Conservation (phyloP, 192 early-diverging fungal genomes). For the Coemansia sp. region DNA sequence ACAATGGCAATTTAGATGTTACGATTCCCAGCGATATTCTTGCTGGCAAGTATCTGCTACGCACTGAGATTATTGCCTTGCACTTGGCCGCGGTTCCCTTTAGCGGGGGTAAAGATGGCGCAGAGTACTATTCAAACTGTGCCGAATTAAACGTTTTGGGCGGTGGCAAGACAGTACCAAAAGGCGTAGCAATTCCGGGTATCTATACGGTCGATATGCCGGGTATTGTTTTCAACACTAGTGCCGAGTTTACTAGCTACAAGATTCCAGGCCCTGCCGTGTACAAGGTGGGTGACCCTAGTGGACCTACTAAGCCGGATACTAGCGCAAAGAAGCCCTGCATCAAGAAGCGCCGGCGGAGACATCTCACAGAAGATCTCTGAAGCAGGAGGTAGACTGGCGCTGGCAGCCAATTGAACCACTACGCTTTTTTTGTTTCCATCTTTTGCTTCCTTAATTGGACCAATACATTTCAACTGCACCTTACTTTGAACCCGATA, state of each 20-base stretch:
- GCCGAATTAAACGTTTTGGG: constrained; percentile 16
- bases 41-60: constrained; percentile 19
- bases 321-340: background rate
- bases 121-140: constrained; percentile 33
- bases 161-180: constrained; percentile 9
- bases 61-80: constrained; percentile 26
- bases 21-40: constrained; percentile 25
- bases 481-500: background rate
- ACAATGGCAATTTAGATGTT: constrained; percentile 20
- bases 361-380: background rate
- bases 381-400: background rate
- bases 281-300: background rate
- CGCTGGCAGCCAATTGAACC: background rate
- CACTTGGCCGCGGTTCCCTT: constrained; percentile 1
- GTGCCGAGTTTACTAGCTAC: background rate
- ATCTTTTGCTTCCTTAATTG: background rate
- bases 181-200: constrained; percentile 27
- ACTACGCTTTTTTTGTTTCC: background rate
- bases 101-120: constrained; percentile 1
- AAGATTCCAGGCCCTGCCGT: constrained; percentile 8
- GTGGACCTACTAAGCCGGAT: background rate
- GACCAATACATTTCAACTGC: background rate
- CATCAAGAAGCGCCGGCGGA: background rate
- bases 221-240: constrained; percentile 16
- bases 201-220: constrained; percentile 10